Percentiles rank a stretch among this genome's conserved stretches.
phyloP scores from a whole-genome alignment of 176 grass and related monocot species.

The Bromus sterilis region DNA sequence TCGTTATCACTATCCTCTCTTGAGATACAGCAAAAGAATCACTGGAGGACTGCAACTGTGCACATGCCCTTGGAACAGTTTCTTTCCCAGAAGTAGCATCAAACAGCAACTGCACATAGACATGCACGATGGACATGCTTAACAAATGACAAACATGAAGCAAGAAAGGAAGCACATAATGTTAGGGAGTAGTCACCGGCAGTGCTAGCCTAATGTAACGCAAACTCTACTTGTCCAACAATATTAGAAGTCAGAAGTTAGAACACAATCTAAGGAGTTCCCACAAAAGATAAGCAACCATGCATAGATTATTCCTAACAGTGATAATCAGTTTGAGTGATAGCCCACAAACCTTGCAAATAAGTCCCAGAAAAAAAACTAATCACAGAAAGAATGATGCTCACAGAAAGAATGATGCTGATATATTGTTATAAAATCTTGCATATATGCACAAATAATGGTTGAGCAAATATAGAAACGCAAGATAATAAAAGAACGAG shows the following conservation, averaged over 20 bases:
- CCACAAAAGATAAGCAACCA: background rate
- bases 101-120: conserved; percentile 54
- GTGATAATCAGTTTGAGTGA: background rate
- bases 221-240: background rate
- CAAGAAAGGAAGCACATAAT: background rate
- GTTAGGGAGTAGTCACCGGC: background rate
- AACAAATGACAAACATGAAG: conserved; percentile 3
- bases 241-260: background rate
- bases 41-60: conserved; percentile 36
- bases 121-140: conserved; percentile 23
- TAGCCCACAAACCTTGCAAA: background rate
- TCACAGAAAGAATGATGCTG: background rate
- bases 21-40: conserved; percentile 31
- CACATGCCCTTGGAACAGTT: conserved; percentile 10
- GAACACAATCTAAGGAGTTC: background rate
- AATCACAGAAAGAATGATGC: background rate
- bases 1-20: conserved; percentile 63
- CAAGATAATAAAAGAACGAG: background rate
- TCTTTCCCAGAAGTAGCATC: conserved; percentile 31
- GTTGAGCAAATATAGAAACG: background rate
- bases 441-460: background rate
- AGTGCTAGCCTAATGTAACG: background rate
- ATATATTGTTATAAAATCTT: background rate
- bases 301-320: background rate
- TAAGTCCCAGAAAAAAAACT: background rate